Evolutionary conservation across 192 early-diverging fungal species (phyloP).

Genomic region (Coemansia sp.): DNA sequence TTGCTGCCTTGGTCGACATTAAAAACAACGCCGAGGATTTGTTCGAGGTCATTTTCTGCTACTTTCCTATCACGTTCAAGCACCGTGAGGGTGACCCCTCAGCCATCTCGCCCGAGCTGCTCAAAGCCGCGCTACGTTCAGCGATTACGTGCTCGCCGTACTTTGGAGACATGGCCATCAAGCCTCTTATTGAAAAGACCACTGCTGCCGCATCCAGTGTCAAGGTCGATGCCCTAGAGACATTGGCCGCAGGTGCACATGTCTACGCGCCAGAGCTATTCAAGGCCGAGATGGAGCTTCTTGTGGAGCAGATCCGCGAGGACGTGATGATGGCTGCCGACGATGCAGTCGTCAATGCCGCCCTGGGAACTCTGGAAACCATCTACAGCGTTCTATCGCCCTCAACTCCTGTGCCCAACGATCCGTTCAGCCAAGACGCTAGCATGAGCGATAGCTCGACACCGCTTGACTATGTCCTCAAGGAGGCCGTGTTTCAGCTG

Average conservation of each 20-base stretch:
- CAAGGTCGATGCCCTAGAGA: slow-evolving; percentile 95
- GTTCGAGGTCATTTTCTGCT: slow-evolving; percentile 98
- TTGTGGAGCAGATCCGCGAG: slow-evolving; percentile 67
- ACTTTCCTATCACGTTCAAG: slow-evolving; percentile 99
- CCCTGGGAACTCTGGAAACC: slow-evolving; percentile 69
- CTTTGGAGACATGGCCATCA: slow-evolving; percentile 82
- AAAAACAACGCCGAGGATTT: slow-evolving; percentile 83
- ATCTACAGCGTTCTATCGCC: slow-evolving; percentile 62
- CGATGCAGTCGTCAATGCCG: slow-evolving; percentile 66
- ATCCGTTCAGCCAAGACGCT: slow-evolving; percentile 1
- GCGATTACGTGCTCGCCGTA: slow-evolving; percentile 79
- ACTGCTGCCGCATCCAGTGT: slow-evolving; percentile 81
- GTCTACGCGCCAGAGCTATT: slow-evolving; percentile 76
- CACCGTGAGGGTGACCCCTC: slow-evolving; percentile 93
- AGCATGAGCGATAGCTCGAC: slow-evolving; percentile 31
- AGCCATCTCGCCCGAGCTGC: slow-evolving; percentile 90
- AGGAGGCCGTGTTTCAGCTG: slow-evolving; percentile 60
- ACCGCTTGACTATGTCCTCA: slow-evolving; percentile 60
- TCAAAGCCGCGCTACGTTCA: slow-evolving; percentile 78
- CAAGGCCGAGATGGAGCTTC: slow-evolving; percentile 65
- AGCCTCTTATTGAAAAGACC: slow-evolving; percentile 90
- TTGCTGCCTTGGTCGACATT: slow-evolving; percentile 80
- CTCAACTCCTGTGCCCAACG: slow-evolving; percentile 20
- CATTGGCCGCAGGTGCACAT: slow-evolving; percentile 74
- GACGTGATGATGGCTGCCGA: slow-evolving; percentile 81